phyloP scores from a whole-genome alignment of 2,329 filamentous ascomycete genomes.

The Epichloe gansuensis region DNA sequence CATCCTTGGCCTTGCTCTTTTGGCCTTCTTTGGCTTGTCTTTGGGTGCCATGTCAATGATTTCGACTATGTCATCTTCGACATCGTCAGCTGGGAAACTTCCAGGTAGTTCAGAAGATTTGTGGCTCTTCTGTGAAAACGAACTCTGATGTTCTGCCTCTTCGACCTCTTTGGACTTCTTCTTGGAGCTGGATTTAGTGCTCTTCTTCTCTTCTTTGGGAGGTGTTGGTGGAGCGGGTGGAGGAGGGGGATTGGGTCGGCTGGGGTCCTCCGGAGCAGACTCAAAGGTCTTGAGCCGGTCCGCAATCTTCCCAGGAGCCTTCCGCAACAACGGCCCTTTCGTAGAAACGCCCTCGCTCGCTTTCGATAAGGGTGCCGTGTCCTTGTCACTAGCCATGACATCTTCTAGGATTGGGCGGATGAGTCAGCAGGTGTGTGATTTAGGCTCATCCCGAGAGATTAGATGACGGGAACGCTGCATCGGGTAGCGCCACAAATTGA shows the following conservation, averaged over 20 bases:
- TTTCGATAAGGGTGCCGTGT: slow-evolving; percentile 28
- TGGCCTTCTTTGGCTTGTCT: slow-evolving; percentile 22
- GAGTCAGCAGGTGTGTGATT: slow-evolving; percentile 37
- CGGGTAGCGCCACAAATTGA: slow-evolving; percentile 9
- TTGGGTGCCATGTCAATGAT: slow-evolving; percentile 38
- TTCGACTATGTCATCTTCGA: slow-evolving; percentile 37
- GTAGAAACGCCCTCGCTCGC: slow-evolving; percentile 23
- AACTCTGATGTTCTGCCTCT: slow-evolving; percentile 17
- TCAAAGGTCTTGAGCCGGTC: slow-evolving; percentile 47
- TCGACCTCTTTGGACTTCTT: slow-evolving; percentile 27
- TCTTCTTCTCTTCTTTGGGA: slow-evolving; percentile 11
- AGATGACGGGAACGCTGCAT: slow-evolving; percentile 3
- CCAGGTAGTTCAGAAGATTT: slow-evolving; percentile 27
- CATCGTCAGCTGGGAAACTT: slow-evolving; percentile 43
- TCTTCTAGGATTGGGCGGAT: slow-evolving; percentile 33
- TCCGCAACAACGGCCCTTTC: slow-evolving; percentile 31
- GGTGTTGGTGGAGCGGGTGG: slow-evolving; percentile 26
- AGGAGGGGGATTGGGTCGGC: slow-evolving; percentile 24
- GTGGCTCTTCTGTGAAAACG: slow-evolving; percentile 22
- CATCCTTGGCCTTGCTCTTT: slow-evolving; percentile 19
- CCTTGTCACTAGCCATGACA: slow-evolving; percentile 24
- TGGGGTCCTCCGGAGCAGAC: slow-evolving; percentile 24
- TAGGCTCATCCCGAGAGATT: slow-evolving; percentile 22
- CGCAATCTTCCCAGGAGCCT: slow-evolving; percentile 39
- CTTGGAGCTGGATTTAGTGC: slow-evolving; percentile 28